These are phyloP conservation scores for Heritiera littoralis DNA, from an alignment of 345 rosid genomes.

Conservation along the genomic window DNA sequence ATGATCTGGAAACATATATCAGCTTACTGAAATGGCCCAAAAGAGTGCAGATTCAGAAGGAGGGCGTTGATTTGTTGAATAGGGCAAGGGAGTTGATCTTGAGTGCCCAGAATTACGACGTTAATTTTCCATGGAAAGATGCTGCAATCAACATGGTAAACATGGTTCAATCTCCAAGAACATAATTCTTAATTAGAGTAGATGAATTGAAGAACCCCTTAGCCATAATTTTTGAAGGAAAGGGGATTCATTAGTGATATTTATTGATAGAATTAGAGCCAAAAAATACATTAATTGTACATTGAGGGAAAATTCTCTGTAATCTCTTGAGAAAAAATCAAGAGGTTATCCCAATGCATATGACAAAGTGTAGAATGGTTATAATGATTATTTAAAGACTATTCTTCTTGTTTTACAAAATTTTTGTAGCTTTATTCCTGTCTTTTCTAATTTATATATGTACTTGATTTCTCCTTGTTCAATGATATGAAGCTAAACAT, in stretches of 20 bases:
- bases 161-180: slow-evolving; percentile 38
- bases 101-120: slow-evolving; percentile 32
- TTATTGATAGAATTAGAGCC: background rate
- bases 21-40: slow-evolving; percentile 43
- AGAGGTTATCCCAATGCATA: background rate
- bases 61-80: slow-evolving; percentile 29
- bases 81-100: slow-evolving; percentile 41
- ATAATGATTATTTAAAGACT: no score
- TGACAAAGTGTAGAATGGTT: no score
- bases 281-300: background rate
- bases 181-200: background rate
- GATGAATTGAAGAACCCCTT: background rate
- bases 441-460: background rate
- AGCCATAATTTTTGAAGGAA: background rate
- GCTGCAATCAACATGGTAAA: slow-evolving; percentile 44
- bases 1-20: slow-evolving; percentile 73
- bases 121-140: slow-evolving; percentile 33
- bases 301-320: background rate
- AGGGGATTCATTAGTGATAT: background rate
- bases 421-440: background rate
- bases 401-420: no score
- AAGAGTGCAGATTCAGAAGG: slow-evolving; percentile 21
- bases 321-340: background rate
- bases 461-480: background rate
- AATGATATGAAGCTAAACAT: background rate